phyloP scores from a whole-genome alignment of 2,329 filamentous ascomycete species.

The Hypoxylon sp. region DNA sequence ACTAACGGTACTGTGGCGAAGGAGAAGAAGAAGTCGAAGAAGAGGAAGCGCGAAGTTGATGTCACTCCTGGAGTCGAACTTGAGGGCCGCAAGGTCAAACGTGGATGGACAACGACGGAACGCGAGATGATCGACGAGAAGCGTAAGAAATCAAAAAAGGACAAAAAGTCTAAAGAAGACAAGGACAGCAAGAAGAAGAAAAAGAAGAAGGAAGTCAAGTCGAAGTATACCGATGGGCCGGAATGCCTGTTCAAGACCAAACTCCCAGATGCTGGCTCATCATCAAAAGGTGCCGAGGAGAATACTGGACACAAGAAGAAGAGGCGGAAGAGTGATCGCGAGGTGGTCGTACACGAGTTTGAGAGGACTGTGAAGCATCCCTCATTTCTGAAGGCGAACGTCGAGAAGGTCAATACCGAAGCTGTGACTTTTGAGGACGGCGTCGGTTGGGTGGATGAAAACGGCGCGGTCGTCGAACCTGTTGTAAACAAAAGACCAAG shows the following conservation, averaged over 20 bases:
- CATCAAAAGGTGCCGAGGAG: slow-evolving; percentile 60
- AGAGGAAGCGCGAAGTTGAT: slow-evolving; percentile 67
- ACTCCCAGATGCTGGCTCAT: slow-evolving; percentile 68
- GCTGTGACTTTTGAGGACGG: slow-evolving; percentile 82
- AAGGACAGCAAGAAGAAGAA: slow-evolving; percentile 70
- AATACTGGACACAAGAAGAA: slow-evolving; percentile 68
- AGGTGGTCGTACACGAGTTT: slow-evolving; percentile 89
- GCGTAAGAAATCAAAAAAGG: slow-evolving; percentile 60
- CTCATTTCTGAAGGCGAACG: slow-evolving; percentile 78
- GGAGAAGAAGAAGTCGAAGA: slow-evolving; percentile 62
- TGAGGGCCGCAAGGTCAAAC: slow-evolving; percentile 83
- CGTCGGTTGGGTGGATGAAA: slow-evolving; percentile 88
- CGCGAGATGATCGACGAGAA: slow-evolving; percentile 65
- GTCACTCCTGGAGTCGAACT: slow-evolving; percentile 78
- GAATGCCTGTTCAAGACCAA: slow-evolving; percentile 90
- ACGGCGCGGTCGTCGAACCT: slow-evolving; percentile 81
- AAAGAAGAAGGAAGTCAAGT: slow-evolving; percentile 72
- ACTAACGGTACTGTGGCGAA: slow-evolving; percentile 56
- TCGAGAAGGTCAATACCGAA: slow-evolving; percentile 60
- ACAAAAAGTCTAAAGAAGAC: slow-evolving; percentile 59
- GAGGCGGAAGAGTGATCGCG: slow-evolving; percentile 70
- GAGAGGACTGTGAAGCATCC: slow-evolving; percentile 86
- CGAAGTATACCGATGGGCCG: slow-evolving; percentile 78
- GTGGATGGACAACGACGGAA: slow-evolving; percentile 86
- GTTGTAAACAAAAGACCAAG: slow-evolving; percentile 59